Base-by-base conservation (phyloP, 192 early-diverging fungal genomes). In the Coemansia sp. region DNA sequence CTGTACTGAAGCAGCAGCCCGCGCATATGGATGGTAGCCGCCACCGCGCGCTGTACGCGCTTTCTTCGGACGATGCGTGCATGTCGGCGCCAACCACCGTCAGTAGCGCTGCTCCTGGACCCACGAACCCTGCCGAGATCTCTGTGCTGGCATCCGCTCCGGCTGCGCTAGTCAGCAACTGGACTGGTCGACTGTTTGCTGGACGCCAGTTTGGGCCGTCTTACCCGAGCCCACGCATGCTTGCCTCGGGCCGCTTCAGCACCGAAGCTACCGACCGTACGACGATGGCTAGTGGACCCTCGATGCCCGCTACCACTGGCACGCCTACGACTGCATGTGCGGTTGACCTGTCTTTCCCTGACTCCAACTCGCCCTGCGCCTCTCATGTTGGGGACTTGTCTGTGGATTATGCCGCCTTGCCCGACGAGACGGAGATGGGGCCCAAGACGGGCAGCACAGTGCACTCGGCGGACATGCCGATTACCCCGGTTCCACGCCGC, bases 241-340 rank as follows among this genome's bases (percentile, higher is more conserved):
- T 71, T 24, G 67, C 71, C 3, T 79, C 77, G n/a, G 77, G 77
- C 11, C 76, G 76, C 9, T 48, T 79, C 13, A 70, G 76, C 67
- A 66, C 77, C 13, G 77, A 73, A 36, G 33, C 64, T 1, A 38
- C 43, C 0, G 67, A 73, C 24, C 63, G 56, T 20, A 58, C 34
- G 34, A 58, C 56, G n/a, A 58, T 58, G 34, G 33, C 56, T 23
- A 58, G 56, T 20, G 56, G 56, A 3, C 56, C 59, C 0, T 23
- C 62, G 7, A 20, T 28, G n/a, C 42, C 37, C 8, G 23, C 20
- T 8, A 31, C 21, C 26, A 21, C 28, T 2, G 64, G 55, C 21
- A 59, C 60, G 11, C 65, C 65, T 18, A 20, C 57, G 3, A 21
- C 61, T 20, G 55, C 55, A 0, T 46, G 51, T 26, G 57, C 65